phyloP scores from a whole-genome alignment of 1,284 basidiomycete species.

The Puccinia coronata region DNA sequence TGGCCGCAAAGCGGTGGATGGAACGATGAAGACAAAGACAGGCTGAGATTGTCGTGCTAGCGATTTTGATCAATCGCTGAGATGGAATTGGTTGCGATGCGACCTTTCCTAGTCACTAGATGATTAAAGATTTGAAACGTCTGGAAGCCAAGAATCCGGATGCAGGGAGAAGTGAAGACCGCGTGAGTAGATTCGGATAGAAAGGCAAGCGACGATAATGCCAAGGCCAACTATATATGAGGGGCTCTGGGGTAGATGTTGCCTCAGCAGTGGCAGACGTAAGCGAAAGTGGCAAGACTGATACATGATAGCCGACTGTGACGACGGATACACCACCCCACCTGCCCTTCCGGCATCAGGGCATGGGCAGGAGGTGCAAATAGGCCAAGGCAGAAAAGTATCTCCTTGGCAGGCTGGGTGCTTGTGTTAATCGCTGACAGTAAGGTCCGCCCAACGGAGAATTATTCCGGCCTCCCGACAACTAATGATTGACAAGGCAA shows the following conservation, averaged over 20 bases:
- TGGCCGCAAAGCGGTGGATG: neutral
- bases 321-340: constrained; percentile 27
- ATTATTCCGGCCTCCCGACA: neutral
- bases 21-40: neutral
- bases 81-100: neutral
- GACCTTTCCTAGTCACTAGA: too few relatives aligned
- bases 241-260: neutral
- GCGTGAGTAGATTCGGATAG: neutral
- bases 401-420: constrained; percentile 19
- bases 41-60: neutral
- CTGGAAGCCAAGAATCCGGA: neutral
- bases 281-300: neutral
- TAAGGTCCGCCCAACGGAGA: constrained; percentile 16
- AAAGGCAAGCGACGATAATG: neutral
- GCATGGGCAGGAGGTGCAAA: neutral
- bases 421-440: constrained; percentile 26
- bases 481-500: neutral
- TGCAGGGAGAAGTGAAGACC: neutral
- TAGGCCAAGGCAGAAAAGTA: constrained; percentile 1
- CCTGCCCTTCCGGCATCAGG: neutral
- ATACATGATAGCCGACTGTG: neutral
- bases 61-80: neutral
- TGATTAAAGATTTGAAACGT: neutral
- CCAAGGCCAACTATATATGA: neutral
- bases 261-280: neutral